Evolutionary conservation across 371 early-diverging fungal species (phyloP), one percentile per base, ranked within the genome.

Genomic region (Mortierella sp.): DNA sequence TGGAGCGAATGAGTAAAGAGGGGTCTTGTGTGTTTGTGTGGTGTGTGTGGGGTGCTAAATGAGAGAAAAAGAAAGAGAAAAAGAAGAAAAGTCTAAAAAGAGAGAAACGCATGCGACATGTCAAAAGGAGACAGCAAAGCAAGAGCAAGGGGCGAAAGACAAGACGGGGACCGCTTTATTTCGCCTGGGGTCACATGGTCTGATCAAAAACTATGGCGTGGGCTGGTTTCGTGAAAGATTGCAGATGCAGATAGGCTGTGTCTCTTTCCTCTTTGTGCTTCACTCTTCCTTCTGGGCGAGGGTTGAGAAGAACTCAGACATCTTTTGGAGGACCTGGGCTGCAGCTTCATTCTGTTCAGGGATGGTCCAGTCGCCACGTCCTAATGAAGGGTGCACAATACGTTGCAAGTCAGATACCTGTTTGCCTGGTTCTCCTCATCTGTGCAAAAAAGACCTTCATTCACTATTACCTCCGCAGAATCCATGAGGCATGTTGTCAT

Each of bases 301-400:
- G 24, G 58, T 19, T 7, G 24, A 21, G 60, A 79, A 82, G 70
- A 78, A 76, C 26, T 73, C 76, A 21, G 79, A 54, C 0, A 72
- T 76, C 54, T 55, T 28, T 24, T 70, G 75, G 10, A 76, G 48
- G 24, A 79, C 79, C 50, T 72, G 79, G 21, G 65, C 28, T 6
- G 72, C 79, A 10, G 75, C 79, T 45, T 73, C 70, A 0, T 79
- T 78, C 54, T 79, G 79, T 73, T 82, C 83, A 4, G 79, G 70
- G 10, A 75, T 71, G 47, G 79, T 78, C 83, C 83, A 82, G 70
- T 79, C 83, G 50, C 83, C 83, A 42, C 76, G 72, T 24, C 76
- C 83, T 76, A 54, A 8, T 7, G 21, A 34, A 2, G 14, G 16
- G 6, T 34, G n/a, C 44, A 34, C 0, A 24, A n/a, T 26, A 19